Base-by-base conservation (phyloP, 306 rosid genomes). In the Castanea mollissima region DNA sequence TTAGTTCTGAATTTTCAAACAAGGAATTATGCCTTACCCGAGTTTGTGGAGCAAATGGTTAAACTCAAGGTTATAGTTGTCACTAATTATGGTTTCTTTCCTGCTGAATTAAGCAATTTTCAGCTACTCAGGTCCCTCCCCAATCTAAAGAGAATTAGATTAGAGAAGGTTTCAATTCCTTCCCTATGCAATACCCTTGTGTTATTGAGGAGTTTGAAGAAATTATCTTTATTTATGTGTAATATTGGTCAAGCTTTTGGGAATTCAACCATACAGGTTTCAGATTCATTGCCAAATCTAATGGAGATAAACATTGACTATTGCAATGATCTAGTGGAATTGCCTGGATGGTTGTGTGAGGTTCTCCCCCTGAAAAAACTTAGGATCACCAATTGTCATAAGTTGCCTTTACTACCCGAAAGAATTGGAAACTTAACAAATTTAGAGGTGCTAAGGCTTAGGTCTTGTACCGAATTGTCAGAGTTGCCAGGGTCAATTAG, bases 161-260 rank as follows among this genome's bases (percentile, higher is more conserved):
- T 64, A 64, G 70, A 64, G 70, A 25, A 23, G 70, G 19, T 83
- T 78, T 83, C 83, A 20, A 73, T 81, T 59, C 79, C 85, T 58
- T 19, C 27, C 73, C 58, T 83, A 0, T 73, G 81, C 62, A 51
- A 7, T 46, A 11, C 14, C 52, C 52, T 11, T 46, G 52, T 46
- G 14, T 11, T 11, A 52, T 23, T 81, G 68, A 44, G n/a, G 74
- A 83, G 29, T 54, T 58, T 86, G 77, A 56, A 27, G 55, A 83
- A 78, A 55, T 38, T 87, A 56, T 85, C 87, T 71, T 85, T 87
- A 29, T 79, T 59, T 29, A 87, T 87, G 91, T 87, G 91, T 67
- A 65, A 82, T 19, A 80, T 76, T 44, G 75, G 2, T 60, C 73
- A 82, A 38, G 78, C 85, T 69, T 87, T 85, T 59, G 75, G 67